Evolutionary conservation across 306 rosid genomes (phyloP), one percentile per base, ranked within the genome.

Genomic region (barrel medic (Medicago truncatula)): DNA sequence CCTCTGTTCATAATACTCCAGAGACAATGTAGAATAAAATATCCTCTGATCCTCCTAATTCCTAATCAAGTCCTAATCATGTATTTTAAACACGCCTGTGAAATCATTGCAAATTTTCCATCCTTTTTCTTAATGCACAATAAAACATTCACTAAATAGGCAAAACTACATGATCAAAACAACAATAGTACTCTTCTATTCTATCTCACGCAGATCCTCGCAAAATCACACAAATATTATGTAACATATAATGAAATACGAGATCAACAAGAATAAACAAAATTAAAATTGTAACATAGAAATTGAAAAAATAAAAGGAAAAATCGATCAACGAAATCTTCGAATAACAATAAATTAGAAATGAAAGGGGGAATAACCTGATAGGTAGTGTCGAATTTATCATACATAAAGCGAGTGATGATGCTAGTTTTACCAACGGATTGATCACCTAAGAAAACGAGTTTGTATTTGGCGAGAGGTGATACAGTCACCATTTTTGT

Each of bases 381-480:
- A 74, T 92, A 92, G 73, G 92, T 92, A 80, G 93, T 83, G 58
- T 90, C 96, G 77, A 92, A 92, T 83, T 92, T 92, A 85, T 92
- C 97, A 85, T 92, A 92, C 97, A 92, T 92, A 84, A 92, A 90
- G 82, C 97, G 97, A 50, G 97, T 92, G 89, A 92, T 90, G 84
- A 92, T 90, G 86, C 97, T 92, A 79, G 97, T 92, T 86, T 92
- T 92, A 11, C 96, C 97, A 40, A 88, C 96, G 12, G 97, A 90
- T 86, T 92, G 97, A 82, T 92, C 97, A 81, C 97, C 97, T 64
- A 92, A 65, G 85, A 84, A 84, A 46, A 84, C 85, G 14, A 84
- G 87, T 71, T 84, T 84, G 83, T 84, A 84, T 82, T 92, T 92
- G 72, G 97, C 97, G 78, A 92, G 91, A 84, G 96, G 96, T 57